A percentile compares a stretch with the other conserved stretches of the same genome.
These are phyloP conservation scores for Hypoxylon subgilvum DNA, from an alignment of 495 filamentous ascomycete species.

Conservation along the genomic window DNA sequence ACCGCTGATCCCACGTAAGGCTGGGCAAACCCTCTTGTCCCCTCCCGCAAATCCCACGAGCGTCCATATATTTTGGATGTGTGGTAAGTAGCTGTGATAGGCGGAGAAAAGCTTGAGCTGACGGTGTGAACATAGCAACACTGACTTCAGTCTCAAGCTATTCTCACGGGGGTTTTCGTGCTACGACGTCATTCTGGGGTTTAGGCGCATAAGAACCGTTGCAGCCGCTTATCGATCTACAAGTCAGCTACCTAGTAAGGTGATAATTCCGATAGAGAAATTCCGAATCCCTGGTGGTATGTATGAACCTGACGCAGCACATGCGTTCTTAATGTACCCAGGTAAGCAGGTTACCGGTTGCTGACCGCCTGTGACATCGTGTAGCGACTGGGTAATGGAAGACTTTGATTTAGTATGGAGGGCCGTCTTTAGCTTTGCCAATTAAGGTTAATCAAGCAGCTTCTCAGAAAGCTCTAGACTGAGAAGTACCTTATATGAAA, in stretches of 20 bases:
- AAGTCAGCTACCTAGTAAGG: constrained; percentile 5
- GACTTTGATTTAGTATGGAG: no score
- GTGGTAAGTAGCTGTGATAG: no score
- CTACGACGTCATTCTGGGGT: constrained; percentile 33
- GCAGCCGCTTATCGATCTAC: constrained; percentile 32
- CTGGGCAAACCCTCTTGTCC: constrained; percentile 22
- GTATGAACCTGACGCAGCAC: no score
- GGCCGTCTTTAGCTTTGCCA: no score
- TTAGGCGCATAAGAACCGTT: constrained; percentile 24
- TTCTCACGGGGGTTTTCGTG: constrained; percentile 18
- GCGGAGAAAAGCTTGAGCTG: constrained; percentile 21
- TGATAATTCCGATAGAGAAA: background rate
- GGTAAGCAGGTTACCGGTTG: no score
- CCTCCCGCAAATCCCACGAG: constrained; percentile 1
- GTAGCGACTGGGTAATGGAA: no score
- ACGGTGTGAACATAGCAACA: constrained; percentile 28
- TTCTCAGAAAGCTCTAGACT: no score
- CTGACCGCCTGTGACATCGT: no score
- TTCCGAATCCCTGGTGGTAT: constrained; percentile 1
- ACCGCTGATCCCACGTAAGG: constrained; percentile 31
- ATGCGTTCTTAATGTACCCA: no score
- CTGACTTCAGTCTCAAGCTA: constrained; percentile 12
- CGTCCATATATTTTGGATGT: no score
- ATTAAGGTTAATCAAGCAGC: no score
- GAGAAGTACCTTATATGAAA: no score